Conservation (phyloP, 1,139 yeast species). For the Saccharomyces hybrid region DNA sequence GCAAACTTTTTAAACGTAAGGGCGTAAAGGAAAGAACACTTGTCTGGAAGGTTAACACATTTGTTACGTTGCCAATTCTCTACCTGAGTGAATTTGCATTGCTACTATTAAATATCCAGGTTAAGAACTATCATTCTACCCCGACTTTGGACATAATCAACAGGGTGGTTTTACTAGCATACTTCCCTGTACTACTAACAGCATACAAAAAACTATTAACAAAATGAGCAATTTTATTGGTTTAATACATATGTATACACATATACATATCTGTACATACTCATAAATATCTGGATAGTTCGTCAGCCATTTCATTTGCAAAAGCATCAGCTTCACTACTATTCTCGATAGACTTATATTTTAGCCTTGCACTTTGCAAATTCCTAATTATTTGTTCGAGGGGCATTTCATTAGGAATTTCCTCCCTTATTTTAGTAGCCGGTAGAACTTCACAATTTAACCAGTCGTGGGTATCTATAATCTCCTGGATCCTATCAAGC, state of each 20-base stretch:
- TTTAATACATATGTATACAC: background rate
- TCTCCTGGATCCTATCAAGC: slow-evolving; percentile 20
- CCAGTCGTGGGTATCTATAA: slow-evolving; percentile 30
- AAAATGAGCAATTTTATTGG: background rate
- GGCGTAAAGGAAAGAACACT: slow-evolving; percentile 34
- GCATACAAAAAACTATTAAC: slow-evolving; percentile 21
- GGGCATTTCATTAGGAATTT: background rate
- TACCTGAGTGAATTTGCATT: slow-evolving; percentile 46
- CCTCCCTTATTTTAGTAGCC: background rate
- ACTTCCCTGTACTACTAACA: slow-evolving; percentile 29
- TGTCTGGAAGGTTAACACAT: slow-evolving; percentile 37
- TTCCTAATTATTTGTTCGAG: slow-evolving; percentile 1
- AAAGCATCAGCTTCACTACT: slow-evolving; percentile 16
- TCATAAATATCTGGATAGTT: slow-evolving; percentile 16
- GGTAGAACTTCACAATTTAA: slow-evolving; percentile 2
- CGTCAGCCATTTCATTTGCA: slow-evolving; percentile 25
- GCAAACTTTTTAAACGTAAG: slow-evolving; percentile 31
- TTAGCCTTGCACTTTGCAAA: slow-evolving; percentile 19
- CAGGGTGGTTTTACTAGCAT: slow-evolving; percentile 24
- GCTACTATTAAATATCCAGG: slow-evolving; percentile 43
- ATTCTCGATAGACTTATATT: slow-evolving; percentile 11
- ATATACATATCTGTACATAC: background rate
- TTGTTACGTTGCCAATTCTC: slow-evolving; percentile 41
- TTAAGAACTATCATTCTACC: slow-evolving; percentile 33
- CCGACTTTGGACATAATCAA: slow-evolving; percentile 17